Percentiles rank a stretch among this genome's conserved stretches.
Conservation (phyloP, 179 eudicot species). For the Corrigiola litoralis region DNA sequence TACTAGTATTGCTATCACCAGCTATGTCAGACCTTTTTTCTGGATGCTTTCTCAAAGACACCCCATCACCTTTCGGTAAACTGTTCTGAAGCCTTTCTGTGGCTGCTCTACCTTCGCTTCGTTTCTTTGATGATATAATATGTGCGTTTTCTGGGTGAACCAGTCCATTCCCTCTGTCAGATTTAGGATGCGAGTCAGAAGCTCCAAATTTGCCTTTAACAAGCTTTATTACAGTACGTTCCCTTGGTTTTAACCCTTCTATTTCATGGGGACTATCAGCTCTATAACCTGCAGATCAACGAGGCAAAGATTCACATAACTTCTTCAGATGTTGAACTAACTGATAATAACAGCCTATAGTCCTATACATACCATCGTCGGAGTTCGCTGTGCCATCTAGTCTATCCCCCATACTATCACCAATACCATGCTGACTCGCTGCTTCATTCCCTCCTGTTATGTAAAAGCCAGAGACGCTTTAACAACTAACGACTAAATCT, state of each 20-base stretch:
- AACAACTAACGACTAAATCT: neutral
- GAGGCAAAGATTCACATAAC: neutral
- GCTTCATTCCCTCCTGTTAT: constrained; percentile 52
- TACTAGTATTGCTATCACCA: constrained; percentile 33
- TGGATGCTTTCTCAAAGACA: constrained; percentile 38
- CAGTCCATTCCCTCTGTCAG: constrained; percentile 40
- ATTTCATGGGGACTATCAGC: constrained; percentile 30
- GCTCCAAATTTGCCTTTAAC: constrained; percentile 43
- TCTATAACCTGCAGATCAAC: constrained; percentile 42
- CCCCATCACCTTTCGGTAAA: constrained; percentile 41
- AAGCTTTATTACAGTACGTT: constrained; percentile 55
- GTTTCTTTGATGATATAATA: constrained; percentile 30
- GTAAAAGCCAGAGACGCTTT: constrained; percentile 11
- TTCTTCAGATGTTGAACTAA: neutral
- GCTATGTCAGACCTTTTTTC: constrained; percentile 34
- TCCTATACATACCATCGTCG: constrained; percentile 31
- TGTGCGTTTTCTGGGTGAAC: constrained; percentile 34
- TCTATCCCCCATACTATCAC: constrained; percentile 22
- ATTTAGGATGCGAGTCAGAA: constrained; percentile 30
- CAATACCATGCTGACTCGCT: constrained; percentile 34
- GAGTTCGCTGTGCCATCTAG: constrained; percentile 31
- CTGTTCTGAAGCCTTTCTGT: constrained; percentile 28
- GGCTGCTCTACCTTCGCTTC: constrained; percentile 29
- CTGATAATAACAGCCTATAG: neutral
- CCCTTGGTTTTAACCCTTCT: constrained; percentile 38